Base-by-base conservation (phyloP, 495 filamentous ascomycete genomes). In the Rostrohypoxylon terebratum region DNA sequence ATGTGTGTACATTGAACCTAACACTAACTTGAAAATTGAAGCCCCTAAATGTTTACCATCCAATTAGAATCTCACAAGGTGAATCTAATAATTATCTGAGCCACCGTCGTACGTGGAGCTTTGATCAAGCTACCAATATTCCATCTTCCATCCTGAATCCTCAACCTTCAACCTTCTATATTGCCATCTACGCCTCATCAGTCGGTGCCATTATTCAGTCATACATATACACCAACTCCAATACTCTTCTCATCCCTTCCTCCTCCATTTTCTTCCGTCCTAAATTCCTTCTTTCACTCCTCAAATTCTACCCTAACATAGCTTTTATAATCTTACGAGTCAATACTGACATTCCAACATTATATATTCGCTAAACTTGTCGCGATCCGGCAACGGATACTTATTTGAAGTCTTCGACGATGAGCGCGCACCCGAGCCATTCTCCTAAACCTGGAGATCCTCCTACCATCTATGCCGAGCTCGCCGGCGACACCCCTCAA, bases 361-460 rank as follows among this genome's bases (percentile, higher is more conserved):
- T 31, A 4, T 31, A 4, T 53, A 54, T 40, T 33, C 23, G 34
- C 54, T n/a, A 8, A 21, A 38, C 33, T 36, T 8, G 21, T 45
- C 23, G 34, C 34, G 34, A 8, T 38, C 11, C 7, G 11, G 34
- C 11, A 42, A 42, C 38, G n/a, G n/a, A 42, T 42, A 42, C 13
- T 42, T 31, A 42, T 33, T 59, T 7, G 11, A 33, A 28, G 20
- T 16, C 21, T n/a, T 45, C n/a, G 2, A 20, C 57, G 20, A 74
- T 74, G 72, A 71, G 72, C 63, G 63, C 51, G 20, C 67, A 71
- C 28, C 68, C 67, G 45, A 71, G 31, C n/a, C 63, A 68, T 21
- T 60, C 72, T 28, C 68, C 67, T 42, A 18, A 59, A 8, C 38
- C 68, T 2, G 68, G 63, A 45, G 59, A 71, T 8, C 71, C 63